A percentile compares a stretch with the other conserved stretches of the same genome.
Evolutionary conservation across 306 rosid species (phyloP).

Genomic region (Parietaria judaica): DNA sequence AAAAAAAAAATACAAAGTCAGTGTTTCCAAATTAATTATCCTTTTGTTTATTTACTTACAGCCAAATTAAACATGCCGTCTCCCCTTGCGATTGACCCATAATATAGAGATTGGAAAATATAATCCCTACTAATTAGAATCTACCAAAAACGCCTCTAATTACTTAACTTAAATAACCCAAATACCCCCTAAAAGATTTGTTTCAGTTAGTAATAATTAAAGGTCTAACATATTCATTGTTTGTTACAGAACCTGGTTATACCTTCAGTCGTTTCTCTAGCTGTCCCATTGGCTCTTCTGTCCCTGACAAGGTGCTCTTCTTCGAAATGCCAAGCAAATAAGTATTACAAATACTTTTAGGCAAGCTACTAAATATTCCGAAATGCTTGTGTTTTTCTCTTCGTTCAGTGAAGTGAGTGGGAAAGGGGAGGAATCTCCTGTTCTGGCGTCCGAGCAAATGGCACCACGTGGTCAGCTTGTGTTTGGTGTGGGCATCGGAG

Average conservation of each 20-base stretch:
- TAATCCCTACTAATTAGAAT: too few species aligned
- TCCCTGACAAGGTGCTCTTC: slow-evolving; percentile 68
- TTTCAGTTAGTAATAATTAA: background rate
- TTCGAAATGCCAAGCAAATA: slow-evolving; percentile 13
- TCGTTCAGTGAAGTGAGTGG: slow-evolving; percentile 73
- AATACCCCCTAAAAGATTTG: too few species aligned
- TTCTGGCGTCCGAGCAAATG: slow-evolving; percentile 80
- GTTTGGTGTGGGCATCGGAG: slow-evolving; percentile 79
- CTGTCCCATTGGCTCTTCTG: slow-evolving; percentile 78
- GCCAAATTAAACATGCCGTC: too few species aligned
- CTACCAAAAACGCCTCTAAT: too few species aligned
- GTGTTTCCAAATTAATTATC: too few species aligned
- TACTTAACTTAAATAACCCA: too few species aligned
- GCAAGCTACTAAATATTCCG: slow-evolving; percentile 2
- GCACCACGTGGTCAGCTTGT: slow-evolving; percentile 95
- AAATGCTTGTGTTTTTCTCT: slow-evolving; percentile 9
- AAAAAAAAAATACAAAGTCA: too few species aligned
- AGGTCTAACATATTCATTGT: background rate
- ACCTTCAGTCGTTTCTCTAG: slow-evolving; percentile 72
- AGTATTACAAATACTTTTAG: slow-evolving; percentile 12
- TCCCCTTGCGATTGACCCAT: too few species aligned
- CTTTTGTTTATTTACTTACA: too few species aligned
- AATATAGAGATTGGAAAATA: too few species aligned
- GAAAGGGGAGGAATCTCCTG: slow-evolving; percentile 47
- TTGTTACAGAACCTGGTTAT: slow-evolving; percentile 51